Evolutionary conservation across 768 basidiomycete genomes (phyloP).

Genomic region (Russula emetica): DNA sequence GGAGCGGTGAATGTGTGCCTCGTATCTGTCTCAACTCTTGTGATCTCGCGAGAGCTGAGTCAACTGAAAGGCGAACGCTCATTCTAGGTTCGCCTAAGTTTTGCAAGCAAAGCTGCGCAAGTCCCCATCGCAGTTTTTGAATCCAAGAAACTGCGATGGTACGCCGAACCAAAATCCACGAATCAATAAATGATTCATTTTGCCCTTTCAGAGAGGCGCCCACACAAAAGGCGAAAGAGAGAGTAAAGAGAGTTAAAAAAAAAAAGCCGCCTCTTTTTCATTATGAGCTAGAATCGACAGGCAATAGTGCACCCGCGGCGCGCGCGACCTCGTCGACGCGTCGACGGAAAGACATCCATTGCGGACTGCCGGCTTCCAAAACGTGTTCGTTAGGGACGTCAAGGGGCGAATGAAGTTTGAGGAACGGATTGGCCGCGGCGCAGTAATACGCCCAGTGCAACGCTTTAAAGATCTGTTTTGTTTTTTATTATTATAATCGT

Average conservation of each 20-base stretch:
- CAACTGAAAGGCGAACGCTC: conserved; percentile 63
- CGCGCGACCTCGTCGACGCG: conserved; percentile 73
- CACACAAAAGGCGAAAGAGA: not conserved
- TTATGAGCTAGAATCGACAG: conserved; percentile 18
- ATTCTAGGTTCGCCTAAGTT: conserved; percentile 48
- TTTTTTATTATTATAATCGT: not conserved
- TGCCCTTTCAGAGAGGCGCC: not conserved
- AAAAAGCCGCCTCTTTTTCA: conserved; percentile 3
- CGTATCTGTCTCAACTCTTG: conserved; percentile 93
- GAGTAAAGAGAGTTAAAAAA: conserved; percentile 25
- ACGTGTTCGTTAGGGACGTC: conserved; percentile 34
- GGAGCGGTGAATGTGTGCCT: conserved; percentile 43
- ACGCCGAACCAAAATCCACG: conserved; percentile 19
- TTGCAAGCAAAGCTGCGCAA: conserved; percentile 14
- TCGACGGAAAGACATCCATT: conserved; percentile 65
- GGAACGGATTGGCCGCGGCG: conserved; percentile 82
- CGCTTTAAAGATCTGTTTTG: conserved; percentile 73
- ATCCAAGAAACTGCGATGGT: conserved; percentile 16
- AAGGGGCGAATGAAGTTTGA: conserved; percentile 52
- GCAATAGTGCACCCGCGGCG: conserved; percentile 45
- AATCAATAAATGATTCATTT: not conserved
- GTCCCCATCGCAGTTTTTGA: conserved; percentile 13
- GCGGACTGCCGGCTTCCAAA: conserved; percentile 55
- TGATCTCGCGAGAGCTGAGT: conserved; percentile 66
- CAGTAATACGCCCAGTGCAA: conserved; percentile 84